These are phyloP conservation scores for Proteromonas lacertae DNA, from an alignment of 352 stramenopile species.

Conservation along the genomic window DNA sequence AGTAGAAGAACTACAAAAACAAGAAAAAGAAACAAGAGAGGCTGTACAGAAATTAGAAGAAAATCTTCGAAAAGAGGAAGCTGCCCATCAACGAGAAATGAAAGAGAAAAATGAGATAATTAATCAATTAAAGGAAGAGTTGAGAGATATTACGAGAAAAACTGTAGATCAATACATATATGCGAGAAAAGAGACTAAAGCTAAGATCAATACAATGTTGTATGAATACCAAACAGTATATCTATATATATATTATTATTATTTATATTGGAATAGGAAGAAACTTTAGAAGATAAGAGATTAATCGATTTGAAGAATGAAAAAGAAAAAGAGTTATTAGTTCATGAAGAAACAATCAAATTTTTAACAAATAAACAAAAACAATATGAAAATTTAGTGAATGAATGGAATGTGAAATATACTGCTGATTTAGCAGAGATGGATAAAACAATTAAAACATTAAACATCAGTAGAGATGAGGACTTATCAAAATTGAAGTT, in stretches of 20 bases:
- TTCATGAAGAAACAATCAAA: conserved; percentile 26
- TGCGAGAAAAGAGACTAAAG: conserved; percentile 27
- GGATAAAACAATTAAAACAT: no score
- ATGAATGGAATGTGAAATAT: conserved; percentile 32
- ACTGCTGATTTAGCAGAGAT: conserved; percentile 29
- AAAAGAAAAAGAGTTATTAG: conserved; percentile 5
- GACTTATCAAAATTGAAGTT: no score
- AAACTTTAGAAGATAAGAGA: not conserved
- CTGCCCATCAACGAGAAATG: conserved; percentile 1
- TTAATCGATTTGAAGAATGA: conserved; percentile 1
- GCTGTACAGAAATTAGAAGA: conserved; percentile 5
- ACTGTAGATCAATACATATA: conserved; percentile 34
- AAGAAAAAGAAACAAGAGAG: conserved; percentile 24
- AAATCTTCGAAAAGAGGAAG: conserved; percentile 4
- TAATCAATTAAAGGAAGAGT: conserved; percentile 2
- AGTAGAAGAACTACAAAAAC: conserved; percentile 3
- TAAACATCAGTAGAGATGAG: no score
- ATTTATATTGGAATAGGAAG: not conserved
- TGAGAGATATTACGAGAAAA: conserved; percentile 4
- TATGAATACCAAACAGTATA: conserved; percentile 10
- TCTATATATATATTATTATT: not conserved
- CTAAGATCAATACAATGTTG: conserved; percentile 20
- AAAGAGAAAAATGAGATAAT: conserved; percentile 4
- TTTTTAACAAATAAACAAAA: conserved; percentile 37
- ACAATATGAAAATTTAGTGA: conserved; percentile 19